Evolutionary conservation across 176 grass and related monocot genomes (phyloP), one percentile per base, ranked within the genome.

Genomic region (Tillandsia fasciculata): DNA sequence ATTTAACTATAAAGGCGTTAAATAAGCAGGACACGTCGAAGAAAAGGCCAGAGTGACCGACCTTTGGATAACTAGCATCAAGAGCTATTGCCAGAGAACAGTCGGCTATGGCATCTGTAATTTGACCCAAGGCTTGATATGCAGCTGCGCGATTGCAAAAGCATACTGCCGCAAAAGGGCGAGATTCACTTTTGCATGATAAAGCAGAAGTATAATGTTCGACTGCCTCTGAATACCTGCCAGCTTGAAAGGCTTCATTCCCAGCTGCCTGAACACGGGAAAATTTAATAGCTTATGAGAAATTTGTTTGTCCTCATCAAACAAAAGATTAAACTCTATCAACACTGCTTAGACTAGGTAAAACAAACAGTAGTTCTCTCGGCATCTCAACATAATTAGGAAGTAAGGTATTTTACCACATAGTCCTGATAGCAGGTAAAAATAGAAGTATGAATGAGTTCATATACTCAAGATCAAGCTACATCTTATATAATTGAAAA

Each of bases 101-200:
- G 85, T 97, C 93, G 53, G 93, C 89, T 72, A 97, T 85, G 66
- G 93, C 86, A 81, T 92, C 89, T 51, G 86, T 80, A 77, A 92
- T 87, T 70, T 92, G 93, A 11, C 79, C 81, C n/a, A 87, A 74
- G 69, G 84, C 86, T 85, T 92, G 93, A 75, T 87, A 90, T 64
- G 93, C 82, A 51, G 93, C 86, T 63, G 93, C 89, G 59, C 89
- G 89, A 70, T 97, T 97, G 75, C 84, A 86, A 78, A 92, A 84
- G 74, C 88, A 92, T 51, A 97, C 65, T 64, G 93, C 89, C 74
- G 84, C 75, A 78, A 92, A 90, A 61, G 73, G 70, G 6, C 68
- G 22, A 48, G 93, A 92, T 75, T 97, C 89, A 2, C 59, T 77
- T 68, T 77, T 92, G 52, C 77, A 83, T 67, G 87, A 33, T 26